Base-by-base conservation (phyloP, 441 rosid species). In the Adansonia rubrostipa region DNA sequence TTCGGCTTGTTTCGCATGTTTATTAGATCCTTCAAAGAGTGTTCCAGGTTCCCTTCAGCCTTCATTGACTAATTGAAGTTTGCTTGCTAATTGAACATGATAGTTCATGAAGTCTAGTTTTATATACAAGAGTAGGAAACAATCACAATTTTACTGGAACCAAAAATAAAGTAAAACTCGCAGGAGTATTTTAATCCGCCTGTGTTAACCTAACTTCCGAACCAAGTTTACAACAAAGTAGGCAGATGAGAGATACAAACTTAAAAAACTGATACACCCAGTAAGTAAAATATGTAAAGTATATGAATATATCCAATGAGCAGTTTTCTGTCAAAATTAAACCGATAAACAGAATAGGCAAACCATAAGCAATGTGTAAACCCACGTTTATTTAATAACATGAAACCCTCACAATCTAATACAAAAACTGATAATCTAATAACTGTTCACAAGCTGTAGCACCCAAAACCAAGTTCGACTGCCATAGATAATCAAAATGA, bases 401-500 rank as follows among this genome's bases (percentile, higher is more conserved):
- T 47, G 54, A 19, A 83, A 76, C 63, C 4, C 82, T 71, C 82
- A 61, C 19, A 51, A 73, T 71, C 75, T 36, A 67, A 36, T 36
- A 36, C 42, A 36, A 36, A 36, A 36, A 36, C 82, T 71, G 81
- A 65, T 24, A 51, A 73, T 74, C 75, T 45, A 67, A 79, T 36
- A 36, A 36, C 42, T 0, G 0, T 36, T 36, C 42, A 36, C 42
- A 36, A 36, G 42, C 42, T 36, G 42, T 36, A 36, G 83, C 86
- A 79, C 73, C 63, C 64, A 13, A 62, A 60, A 76, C 66, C 81
- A 77, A 53, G 66, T 67, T 19, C 36, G 20, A 64, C 58, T 65
- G 19, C 78, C 56, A 67, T 57, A 54, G 15, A 73, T 75, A 67
- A 75, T 93, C 84, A 92, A 78, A 86, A 88, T 44, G 96, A 90